Base-by-base conservation (phyloP, 768 basidiomycete species). In the Suillus decipiens region DNA sequence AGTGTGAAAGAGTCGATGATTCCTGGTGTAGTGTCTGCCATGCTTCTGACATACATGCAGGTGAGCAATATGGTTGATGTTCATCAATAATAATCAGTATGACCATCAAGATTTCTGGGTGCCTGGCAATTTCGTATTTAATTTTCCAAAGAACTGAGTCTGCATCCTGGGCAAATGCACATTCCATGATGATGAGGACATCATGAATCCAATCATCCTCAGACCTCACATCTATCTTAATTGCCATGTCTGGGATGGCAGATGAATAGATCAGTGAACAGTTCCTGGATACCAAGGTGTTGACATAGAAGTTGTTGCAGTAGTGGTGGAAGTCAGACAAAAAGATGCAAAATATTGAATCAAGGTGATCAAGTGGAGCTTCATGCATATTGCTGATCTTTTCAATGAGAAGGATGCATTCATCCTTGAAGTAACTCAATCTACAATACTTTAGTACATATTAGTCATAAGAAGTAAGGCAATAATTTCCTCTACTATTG, bases 151-250 rank as follows among this genome's bases (percentile, higher is more conserved):
- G 48, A 28, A 50, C 48, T 9, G 48, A 28, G 17, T 28, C 24
- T 10, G 1, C 15, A 4, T 50, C 48, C 24, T 50, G 48, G 15
- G 28, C 24, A 15, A 50, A 50, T 28, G 48, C 48, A 17, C 48
- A 50, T 50, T 50, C 48, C 24, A 8, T 15, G 28, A 50, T 9
- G 48, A 47, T 22, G 14, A 47, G 12, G 22, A 24, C 12, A 11
- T 7, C 12, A 24, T 7, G 12, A 24, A 2, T 47, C 45, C 22
- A 5, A 47, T 22, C 6, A 2, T 14, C 3, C 12, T 12, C 12
- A 22, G 2, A 12, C 7, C 0, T 1, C 12, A 12, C 0, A 14
- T 3, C 12, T 12, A 22, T 24, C 6, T 2, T 0, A 0, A 50
- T 17, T 7, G 8, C 8, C 4, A 50, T 50, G 48, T 50, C 48